These are phyloP conservation scores for Eucalyptus regnans DNA, from an alignment of 345 rosid species.

Conservation along the genomic window DNA sequence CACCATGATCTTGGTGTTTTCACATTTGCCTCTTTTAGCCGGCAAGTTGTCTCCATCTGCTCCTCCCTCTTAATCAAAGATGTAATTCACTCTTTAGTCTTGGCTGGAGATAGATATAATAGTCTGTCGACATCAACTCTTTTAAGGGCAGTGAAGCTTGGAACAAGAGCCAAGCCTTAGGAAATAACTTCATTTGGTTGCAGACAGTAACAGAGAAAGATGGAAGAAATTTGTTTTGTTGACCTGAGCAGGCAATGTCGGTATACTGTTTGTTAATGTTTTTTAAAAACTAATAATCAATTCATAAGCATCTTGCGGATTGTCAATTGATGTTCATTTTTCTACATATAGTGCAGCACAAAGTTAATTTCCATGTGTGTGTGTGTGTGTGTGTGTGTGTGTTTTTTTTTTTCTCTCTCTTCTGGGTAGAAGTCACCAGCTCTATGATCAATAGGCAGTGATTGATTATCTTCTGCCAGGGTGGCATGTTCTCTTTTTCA, in stretches of 20 bases:
- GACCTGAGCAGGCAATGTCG: not conserved
- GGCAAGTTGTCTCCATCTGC: not conserved
- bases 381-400: no score
- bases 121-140: not conserved
- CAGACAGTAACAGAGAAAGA: not conserved
- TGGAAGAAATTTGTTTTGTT: not conserved
- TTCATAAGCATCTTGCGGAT: not conserved
- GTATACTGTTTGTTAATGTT: not conserved
- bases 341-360: not conserved
- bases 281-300: not conserved
- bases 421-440: not conserved
- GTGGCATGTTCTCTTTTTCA: not conserved
- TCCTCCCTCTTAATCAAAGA: not conserved
- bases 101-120: not conserved
- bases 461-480: not conserved
- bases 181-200: not conserved
- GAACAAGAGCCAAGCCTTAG: not conserved
- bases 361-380: not conserved
- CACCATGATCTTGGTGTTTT: not conserved
- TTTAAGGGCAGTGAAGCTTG: not conserved
- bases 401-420: rapidly evolving
- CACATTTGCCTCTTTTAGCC: not conserved
- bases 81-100: not conserved
- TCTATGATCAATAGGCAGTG: not conserved
- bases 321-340: not conserved